Evolutionary conservation across 495 filamentous ascomycete genomes (phyloP).

Genomic region (Physcia stellaris): DNA sequence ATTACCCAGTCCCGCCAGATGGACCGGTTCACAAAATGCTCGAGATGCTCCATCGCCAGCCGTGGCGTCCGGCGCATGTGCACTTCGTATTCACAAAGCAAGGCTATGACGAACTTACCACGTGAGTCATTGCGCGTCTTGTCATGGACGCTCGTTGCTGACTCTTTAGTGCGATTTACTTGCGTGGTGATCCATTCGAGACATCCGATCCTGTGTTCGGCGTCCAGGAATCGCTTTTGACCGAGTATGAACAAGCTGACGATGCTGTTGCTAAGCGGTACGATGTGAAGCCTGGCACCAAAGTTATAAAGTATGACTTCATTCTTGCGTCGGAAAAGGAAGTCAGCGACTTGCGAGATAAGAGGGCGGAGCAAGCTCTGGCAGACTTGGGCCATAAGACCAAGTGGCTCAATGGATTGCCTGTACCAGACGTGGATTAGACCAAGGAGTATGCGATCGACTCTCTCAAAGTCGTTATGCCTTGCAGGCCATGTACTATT

Average conservation of each 20-base stretch:
- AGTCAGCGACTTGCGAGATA: constrained; percentile 43
- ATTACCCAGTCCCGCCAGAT: constrained; percentile 82
- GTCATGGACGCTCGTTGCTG: no score
- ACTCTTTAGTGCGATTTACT: constrained; percentile 68
- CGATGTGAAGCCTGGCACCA: constrained; percentile 37
- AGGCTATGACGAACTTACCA: constrained; percentile 76
- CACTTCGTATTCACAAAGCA: constrained; percentile 90
- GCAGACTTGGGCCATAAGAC: constrained; percentile 55
- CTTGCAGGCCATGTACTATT: no score
- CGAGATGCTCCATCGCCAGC: constrained; percentile 55
- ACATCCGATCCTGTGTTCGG: constrained; percentile 88
- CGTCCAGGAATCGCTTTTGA: constrained; percentile 73
- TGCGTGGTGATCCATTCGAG: constrained; percentile 76
- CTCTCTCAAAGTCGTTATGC: no score
- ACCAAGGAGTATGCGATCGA: no score
- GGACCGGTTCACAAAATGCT: constrained; percentile 78
- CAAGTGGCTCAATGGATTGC: constrained; percentile 70
- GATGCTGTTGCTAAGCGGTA: constrained; percentile 45
- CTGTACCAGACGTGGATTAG: constrained; percentile 59
- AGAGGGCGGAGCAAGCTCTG: constrained; percentile 58
- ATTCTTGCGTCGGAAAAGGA: constrained; percentile 61
- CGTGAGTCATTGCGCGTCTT: constrained; percentile 55
- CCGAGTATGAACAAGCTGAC: constrained; percentile 55
- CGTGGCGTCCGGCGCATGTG: constrained; percentile 75
- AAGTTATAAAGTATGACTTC: constrained; percentile 55